These are phyloP conservation scores for Carex kokanica DNA, from an alignment of 176 grass and related monocot species.

Conservation along the genomic window DNA sequence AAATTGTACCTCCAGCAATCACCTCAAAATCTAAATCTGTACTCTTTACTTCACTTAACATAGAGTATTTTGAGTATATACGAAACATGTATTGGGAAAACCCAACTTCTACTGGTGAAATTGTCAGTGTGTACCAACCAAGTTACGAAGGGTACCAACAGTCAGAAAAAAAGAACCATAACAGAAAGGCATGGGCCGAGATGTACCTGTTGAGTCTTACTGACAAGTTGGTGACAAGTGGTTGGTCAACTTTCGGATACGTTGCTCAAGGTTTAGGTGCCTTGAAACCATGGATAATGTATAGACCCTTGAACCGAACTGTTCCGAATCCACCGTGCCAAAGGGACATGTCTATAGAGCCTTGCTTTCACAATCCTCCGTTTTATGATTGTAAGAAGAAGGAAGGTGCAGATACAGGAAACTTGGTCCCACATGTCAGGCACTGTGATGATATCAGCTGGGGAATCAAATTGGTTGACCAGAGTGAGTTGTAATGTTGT, in stretches of 20 bases:
- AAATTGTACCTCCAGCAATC: slow-evolving; percentile 23
- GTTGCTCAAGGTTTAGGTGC: slow-evolving; percentile 83
- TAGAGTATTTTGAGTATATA: slow-evolving; percentile 65
- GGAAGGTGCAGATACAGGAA: slow-evolving; percentile 59
- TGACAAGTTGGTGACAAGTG: slow-evolving; percentile 73
- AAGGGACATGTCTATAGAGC: slow-evolving; percentile 74
- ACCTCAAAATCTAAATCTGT: slow-evolving; percentile 51
- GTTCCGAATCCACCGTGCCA: slow-evolving; percentile 57
- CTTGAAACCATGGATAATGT: slow-evolving; percentile 77
- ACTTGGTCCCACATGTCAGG: slow-evolving; percentile 71
- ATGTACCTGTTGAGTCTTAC: slow-evolving; percentile 88
- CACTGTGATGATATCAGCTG: slow-evolving; percentile 95
- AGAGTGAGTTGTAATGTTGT: slow-evolving; percentile 40
- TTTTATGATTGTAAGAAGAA: slow-evolving; percentile 76
- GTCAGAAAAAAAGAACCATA: slow-evolving; percentile 71
- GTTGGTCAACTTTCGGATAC: slow-evolving; percentile 94
- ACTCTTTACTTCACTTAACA: slow-evolving; percentile 71
- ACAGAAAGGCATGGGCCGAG: slow-evolving; percentile 89
- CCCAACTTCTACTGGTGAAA: slow-evolving; percentile 51
- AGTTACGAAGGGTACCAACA: slow-evolving; percentile 80
- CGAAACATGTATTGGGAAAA: slow-evolving; percentile 93
- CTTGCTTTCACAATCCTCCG: slow-evolving; percentile 88
- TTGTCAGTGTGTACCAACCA: slow-evolving; percentile 75
- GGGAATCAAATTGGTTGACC: slow-evolving; percentile 78
- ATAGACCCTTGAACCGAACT: slow-evolving; percentile 61